Base-by-base conservation (phyloP, 805 yeast genomes). In the Lipomyces oligophaga region DNA sequence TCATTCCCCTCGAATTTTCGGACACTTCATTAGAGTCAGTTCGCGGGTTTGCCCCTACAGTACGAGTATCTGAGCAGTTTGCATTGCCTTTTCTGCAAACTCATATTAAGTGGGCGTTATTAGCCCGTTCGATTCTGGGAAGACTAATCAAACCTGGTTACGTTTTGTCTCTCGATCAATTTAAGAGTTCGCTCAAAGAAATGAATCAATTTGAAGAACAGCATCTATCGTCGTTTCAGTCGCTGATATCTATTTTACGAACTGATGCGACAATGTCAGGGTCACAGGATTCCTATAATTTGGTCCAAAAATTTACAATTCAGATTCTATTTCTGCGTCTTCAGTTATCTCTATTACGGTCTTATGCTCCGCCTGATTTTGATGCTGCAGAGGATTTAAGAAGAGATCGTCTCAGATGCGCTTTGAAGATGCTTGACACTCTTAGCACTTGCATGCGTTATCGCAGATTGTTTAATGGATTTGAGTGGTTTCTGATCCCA, bases 191-290 rank as follows among this genome's bases (percentile, higher is more conserved):
- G 19, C 36, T 30, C 25, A 19, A 25, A 3, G 36, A 41, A 19
- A 46, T 51, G 24, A 31, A 34, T 15, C 18, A 26, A 20, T 51
- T 51, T 26, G 55, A 49, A 30, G 55, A 51, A 30, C 7, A 36
- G 5, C 41, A 51, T 34, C 41, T 51, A 5, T 37, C 43, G 26
- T 51, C 55, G 10, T 47, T 51, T 18, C 55, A 51, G 34, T 35
- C 41, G 1, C 37, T 51, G 20, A 49, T 51, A 6, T 41, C 49
- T 4, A 40, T 51, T 11, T 21, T 51, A 8, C 49, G 44, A 16
- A 40, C 28, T n/a, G 53, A 43, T n/a, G 27, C 40, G 2, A 21
- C 49, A 6, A 43, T 51, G 28, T 48, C 52, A 5, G 34, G 45
- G 13, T 41, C 40, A 4, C 45, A 49, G 30, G 55, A 51, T 33